A percentile compares a stretch with the other conserved stretches of the same genome.
Conservation (phyloP, 1,284 basidiomycete species). For the Ganoderma meredithae region DNA sequence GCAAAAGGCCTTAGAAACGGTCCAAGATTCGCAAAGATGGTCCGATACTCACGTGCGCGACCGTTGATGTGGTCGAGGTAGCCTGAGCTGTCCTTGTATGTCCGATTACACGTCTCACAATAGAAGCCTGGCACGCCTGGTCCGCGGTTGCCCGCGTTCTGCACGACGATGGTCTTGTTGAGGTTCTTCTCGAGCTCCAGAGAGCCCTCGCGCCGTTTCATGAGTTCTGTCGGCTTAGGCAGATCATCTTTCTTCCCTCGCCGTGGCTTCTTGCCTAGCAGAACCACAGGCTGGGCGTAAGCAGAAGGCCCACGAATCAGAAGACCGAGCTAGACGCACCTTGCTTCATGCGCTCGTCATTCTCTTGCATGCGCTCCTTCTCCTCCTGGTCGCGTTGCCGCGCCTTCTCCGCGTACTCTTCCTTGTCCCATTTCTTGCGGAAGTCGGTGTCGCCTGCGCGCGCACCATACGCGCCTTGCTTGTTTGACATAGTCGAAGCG, state of each 20-base stretch:
- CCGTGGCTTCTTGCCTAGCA: slow-evolving; percentile 82
- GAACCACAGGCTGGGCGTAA: slow-evolving; percentile 12
- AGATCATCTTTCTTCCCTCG: slow-evolving; percentile 70
- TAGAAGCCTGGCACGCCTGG: slow-evolving; percentile 92
- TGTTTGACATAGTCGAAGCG: slow-evolving; percentile 59
- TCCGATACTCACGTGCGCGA: slow-evolving; percentile 75
- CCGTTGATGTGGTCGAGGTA: slow-evolving; percentile 98
- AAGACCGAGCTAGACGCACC: slow-evolving; percentile 52
- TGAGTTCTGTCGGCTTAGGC: slow-evolving; percentile 89
- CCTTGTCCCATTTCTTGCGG: slow-evolving; percentile 87
- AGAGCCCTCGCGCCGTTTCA: slow-evolving; percentile 83
- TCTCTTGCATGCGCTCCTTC: slow-evolving; percentile 83
- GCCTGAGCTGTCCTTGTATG: slow-evolving; percentile 91
- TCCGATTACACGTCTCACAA: slow-evolving; percentile 90
- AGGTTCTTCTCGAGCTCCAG: slow-evolving; percentile 93
- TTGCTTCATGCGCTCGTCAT: slow-evolving; percentile 83
- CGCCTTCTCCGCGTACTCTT: slow-evolving; percentile 82
- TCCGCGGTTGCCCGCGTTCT: slow-evolving; percentile 80
- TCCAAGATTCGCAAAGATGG: neutral
- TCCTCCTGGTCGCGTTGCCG: slow-evolving; percentile 80
- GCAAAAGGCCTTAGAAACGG: slow-evolving; percentile 3
- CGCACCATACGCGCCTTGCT: slow-evolving; percentile 64
- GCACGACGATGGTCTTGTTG: slow-evolving; percentile 91
- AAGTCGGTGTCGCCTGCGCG: slow-evolving; percentile 80
- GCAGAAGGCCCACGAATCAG: neutral